These are phyloP conservation scores for Pestalotiopsis sp. DNA, from an alignment of 2,329 filamentous ascomycete species.

Conservation along the genomic window DNA sequence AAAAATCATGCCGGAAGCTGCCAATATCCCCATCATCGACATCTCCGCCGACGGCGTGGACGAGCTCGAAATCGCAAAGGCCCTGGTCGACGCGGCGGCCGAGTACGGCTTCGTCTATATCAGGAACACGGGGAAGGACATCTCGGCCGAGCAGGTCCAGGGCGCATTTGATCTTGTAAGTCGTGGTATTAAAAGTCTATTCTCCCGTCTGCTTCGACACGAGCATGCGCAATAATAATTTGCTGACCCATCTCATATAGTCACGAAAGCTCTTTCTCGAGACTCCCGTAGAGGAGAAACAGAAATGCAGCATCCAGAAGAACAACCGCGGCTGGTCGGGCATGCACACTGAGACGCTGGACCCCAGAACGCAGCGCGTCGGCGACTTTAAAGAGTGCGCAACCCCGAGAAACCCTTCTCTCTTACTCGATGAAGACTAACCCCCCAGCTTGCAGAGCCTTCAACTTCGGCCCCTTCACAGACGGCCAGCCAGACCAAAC, in stretches of 20 bases:
- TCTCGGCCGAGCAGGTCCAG: constrained; percentile 68
- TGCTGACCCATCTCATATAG: constrained; percentile 41
- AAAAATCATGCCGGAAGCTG: constrained; percentile 20
- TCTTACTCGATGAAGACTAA: background rate
- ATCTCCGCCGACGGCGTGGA: constrained; percentile 64
- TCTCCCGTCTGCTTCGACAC: too few relatives aligned
- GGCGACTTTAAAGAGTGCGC: constrained; percentile 87
- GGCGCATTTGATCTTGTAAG: constrained; percentile 74
- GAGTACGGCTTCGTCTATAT: constrained; percentile 91
- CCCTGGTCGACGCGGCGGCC: constrained; percentile 78
- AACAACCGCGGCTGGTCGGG: constrained; percentile 88
- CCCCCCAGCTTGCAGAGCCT: constrained; percentile 35
- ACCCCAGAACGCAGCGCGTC: constrained; percentile 79
- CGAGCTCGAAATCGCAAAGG: constrained; percentile 60
- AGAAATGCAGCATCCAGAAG: constrained; percentile 72
- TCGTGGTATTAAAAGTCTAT: too few relatives aligned
- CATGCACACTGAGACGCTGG: constrained; percentile 86
- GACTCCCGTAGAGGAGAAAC: constrained; percentile 72
- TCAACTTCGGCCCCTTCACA: constrained; percentile 86
- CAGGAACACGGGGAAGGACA: constrained; percentile 71
- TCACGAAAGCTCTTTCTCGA: constrained; percentile 71
- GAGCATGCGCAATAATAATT: too few relatives aligned
- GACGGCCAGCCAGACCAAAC: constrained; percentile 74
- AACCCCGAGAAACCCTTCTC: background rate
- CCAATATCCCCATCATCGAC: constrained; percentile 80